Conservation (phyloP, 768 basidiomycete species). For the Lactifluus hygrophoroides region DNA sequence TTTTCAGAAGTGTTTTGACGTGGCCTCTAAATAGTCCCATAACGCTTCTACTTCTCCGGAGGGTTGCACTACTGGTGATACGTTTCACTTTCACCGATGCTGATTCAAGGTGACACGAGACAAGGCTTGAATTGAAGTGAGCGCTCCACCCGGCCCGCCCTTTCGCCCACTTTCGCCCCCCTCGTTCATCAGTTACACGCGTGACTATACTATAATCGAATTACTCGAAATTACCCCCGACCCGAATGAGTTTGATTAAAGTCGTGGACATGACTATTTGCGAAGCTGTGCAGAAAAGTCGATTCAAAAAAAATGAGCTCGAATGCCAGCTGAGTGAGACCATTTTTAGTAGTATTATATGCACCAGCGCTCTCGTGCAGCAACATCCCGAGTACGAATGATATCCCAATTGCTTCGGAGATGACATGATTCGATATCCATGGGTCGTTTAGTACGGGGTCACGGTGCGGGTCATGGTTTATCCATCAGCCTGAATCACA, state of each 20-base stretch:
- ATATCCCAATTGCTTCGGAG: not conserved
- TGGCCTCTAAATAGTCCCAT: not conserved
- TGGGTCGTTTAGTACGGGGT: not conserved
- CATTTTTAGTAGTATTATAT: too few relatives aligned
- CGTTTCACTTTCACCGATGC: too few relatives aligned
- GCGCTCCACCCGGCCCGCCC: not conserved
- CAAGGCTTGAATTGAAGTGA: not conserved
- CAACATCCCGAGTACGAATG: not conserved
- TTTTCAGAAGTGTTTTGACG: too few relatives aligned
- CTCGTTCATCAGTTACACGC: not conserved
- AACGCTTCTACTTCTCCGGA: too few relatives aligned
- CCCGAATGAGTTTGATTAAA: too few relatives aligned
- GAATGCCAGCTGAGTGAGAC: too few relatives aligned
- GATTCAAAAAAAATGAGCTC: too few relatives aligned
- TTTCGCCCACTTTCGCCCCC: not conserved
- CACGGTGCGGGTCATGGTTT: not conserved
- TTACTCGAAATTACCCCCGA: too few relatives aligned
- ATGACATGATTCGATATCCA: not conserved
- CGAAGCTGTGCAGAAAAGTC: not conserved
- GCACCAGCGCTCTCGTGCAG: not conserved
- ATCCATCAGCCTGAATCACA: not conserved
- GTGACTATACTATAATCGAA: too few relatives aligned
- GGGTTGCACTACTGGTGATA: too few relatives aligned
- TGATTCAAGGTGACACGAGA: too few relatives aligned
- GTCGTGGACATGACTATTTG: too few relatives aligned